Evolutionary conservation across 2,329 filamentous ascomycete species (phyloP).

Genomic region (Exserohilum rostratum): DNA sequence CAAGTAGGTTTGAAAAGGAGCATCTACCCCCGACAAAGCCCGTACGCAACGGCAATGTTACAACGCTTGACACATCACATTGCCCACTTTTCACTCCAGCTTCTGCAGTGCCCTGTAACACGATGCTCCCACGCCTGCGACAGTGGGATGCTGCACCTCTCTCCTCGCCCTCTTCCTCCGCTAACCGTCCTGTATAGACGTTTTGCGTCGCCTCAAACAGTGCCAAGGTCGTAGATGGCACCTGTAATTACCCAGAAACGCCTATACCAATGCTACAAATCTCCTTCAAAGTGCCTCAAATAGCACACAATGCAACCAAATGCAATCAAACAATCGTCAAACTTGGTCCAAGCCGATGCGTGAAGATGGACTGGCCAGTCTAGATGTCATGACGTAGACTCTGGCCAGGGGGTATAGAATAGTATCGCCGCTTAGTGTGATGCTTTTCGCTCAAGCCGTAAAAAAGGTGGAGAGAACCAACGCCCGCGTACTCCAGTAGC

Average conservation of each 20-base stretch:
- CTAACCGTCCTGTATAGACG: not conserved
- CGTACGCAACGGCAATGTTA: too few relatives aligned
- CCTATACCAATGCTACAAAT: constrained; percentile 12
- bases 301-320: constrained; percentile 3
- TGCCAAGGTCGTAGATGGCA: constrained; percentile 20
- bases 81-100: too few relatives aligned
- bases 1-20: too few relatives aligned
- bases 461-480: constrained; percentile 21
- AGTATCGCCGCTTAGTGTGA: constrained; percentile 17
- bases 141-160: not conserved
- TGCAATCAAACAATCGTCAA: constrained; percentile 30
- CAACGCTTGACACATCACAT: too few relatives aligned
- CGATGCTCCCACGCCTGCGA: not conserved
- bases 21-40: too few relatives aligned
- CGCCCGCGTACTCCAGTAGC: constrained; percentile 35
- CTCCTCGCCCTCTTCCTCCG: not conserved
- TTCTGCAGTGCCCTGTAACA: not conserved
- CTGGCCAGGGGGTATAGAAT: constrained; percentile 16
- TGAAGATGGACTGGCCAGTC: constrained; percentile 11
- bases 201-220: constrained; percentile 1
- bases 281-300: not conserved
- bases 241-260: constrained; percentile 21
- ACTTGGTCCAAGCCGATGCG: constrained; percentile 22
- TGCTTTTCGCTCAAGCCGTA: constrained; percentile 19
- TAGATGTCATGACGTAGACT: constrained; percentile 19